Evolutionary conservation across 176 grass and related monocot species (phyloP).

Genomic region (Ensete ventricosum): DNA sequence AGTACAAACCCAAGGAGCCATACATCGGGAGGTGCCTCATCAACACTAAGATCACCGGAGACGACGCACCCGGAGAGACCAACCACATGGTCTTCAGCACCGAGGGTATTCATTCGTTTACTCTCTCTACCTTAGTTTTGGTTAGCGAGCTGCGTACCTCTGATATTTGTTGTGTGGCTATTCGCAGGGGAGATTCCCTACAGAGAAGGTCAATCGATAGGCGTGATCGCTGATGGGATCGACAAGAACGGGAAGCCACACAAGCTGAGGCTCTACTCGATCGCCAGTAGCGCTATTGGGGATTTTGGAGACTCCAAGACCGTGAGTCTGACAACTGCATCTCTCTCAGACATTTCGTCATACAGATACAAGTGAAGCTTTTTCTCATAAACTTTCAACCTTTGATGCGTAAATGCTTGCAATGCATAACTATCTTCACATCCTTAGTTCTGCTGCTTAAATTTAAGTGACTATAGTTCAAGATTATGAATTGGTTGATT

Average conservation of each 20-base stretch:
- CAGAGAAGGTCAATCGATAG: conserved; percentile 89
- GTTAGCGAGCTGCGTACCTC: neutral
- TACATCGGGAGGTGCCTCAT: conserved; percentile 75
- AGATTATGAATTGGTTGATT: neutral
- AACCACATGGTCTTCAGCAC: conserved; percentile 97
- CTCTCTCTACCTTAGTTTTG: neutral
- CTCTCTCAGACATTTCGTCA: neutral
- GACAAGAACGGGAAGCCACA: conserved; percentile 94
- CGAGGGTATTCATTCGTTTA: conserved; percentile 29
- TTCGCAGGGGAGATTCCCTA: conserved; percentile 54
- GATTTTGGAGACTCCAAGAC: conserved; percentile 92
- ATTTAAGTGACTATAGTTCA: too few species aligned
- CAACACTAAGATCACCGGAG: conserved; percentile 94
- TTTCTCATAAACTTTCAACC: too few species aligned
- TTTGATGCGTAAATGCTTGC: too few species aligned
- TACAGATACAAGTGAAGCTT: too few species aligned
- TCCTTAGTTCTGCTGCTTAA: neutral
- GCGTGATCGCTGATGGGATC: conserved; percentile 59
- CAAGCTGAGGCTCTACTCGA: conserved; percentile 91
- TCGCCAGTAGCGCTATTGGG: conserved; percentile 84
- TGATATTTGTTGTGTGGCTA: neutral
- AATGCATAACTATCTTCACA: neutral
- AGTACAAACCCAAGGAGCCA: conserved; percentile 68
- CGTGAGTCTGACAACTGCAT: conserved; percentile 25
- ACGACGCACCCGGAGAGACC: conserved; percentile 87